These are phyloP conservation scores for Aspergillus proliferans DNA, from an alignment of 2,329 filamentous ascomycete genomes.

Conservation along the genomic window DNA sequence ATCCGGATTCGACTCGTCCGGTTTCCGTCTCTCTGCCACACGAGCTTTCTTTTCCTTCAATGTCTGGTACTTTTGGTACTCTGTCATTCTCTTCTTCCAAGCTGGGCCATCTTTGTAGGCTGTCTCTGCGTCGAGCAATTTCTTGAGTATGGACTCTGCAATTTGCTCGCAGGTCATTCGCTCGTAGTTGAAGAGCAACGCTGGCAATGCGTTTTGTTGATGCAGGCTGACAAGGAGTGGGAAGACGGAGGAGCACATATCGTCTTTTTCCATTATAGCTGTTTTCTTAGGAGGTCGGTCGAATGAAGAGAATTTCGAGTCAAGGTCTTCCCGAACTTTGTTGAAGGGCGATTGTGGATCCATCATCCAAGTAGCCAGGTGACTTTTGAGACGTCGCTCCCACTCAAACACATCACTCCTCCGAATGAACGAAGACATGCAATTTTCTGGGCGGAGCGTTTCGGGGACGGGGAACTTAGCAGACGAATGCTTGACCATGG, in stretches of 20 bases:
- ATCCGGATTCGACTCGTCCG: neutral
- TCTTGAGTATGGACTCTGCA: conserved; percentile 37
- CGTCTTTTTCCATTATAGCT: conserved; percentile 17
- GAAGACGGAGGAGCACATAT: conserved; percentile 45
- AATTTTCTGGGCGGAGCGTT: conserved; percentile 24
- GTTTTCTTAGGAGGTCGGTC: neutral
- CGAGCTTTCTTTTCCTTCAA: conserved; percentile 1
- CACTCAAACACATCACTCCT: conserved; percentile 63
- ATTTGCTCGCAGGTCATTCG: conserved; percentile 58
- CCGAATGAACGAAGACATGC: conserved; percentile 50
- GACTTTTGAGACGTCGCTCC: conserved; percentile 55
- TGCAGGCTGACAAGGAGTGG: conserved; percentile 46
- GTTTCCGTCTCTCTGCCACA: conserved; percentile 33
- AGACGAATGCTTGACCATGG: conserved; percentile 55
- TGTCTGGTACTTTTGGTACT: conserved; percentile 44
- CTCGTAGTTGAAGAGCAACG: conserved; percentile 73
- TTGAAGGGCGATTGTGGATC: conserved; percentile 50
- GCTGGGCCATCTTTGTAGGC: conserved; percentile 39
- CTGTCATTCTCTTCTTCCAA: conserved; percentile 57
- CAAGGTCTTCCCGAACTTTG: conserved; percentile 45
- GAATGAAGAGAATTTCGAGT: neutral
- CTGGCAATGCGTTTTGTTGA: conserved; percentile 60
- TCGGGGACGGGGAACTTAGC: conserved; percentile 42
- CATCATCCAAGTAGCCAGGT: conserved; percentile 57
- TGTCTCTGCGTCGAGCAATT: conserved; percentile 51